Conservation (phyloP, 192 early-diverging fungal species). For the Rhizoclosmatium sp. region DNA sequence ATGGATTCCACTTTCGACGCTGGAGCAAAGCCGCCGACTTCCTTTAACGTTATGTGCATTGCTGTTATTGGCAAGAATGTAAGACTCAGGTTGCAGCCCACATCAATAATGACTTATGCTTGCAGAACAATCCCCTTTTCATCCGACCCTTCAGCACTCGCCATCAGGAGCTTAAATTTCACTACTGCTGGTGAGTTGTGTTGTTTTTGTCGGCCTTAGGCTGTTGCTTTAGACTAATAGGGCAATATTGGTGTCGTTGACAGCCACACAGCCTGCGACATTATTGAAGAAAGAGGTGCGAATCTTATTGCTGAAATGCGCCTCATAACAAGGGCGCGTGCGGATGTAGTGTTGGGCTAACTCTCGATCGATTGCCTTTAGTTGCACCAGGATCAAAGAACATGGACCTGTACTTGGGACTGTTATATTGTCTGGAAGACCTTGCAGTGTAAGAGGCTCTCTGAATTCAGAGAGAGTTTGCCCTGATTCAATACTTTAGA, state of each 20-base stretch:
- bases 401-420: slow-evolving; percentile 85
- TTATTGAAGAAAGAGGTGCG: slow-evolving; percentile 85
- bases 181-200: slow-evolving; percentile 68
- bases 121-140: slow-evolving; percentile 86
- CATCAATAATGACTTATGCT: neutral
- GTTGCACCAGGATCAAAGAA: slow-evolving; percentile 67
- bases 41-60: slow-evolving; percentile 47
- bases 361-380: slow-evolving; percentile 23
- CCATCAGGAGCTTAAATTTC: slow-evolving; percentile 85
- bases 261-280: slow-evolving; percentile 85
- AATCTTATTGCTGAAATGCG: neutral
- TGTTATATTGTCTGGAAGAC: slow-evolving; percentile 89
- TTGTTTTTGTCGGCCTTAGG: neutral
- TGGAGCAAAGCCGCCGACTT: slow-evolving; percentile 26
- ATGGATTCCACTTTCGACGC: slow-evolving; percentile 7
- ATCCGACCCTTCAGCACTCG: slow-evolving; percentile 78
- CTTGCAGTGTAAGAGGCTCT: slow-evolving; percentile 72
- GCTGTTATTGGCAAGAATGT: slow-evolving; percentile 54
- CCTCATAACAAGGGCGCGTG: neutral
- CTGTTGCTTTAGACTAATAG: neutral
- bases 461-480: neutral
- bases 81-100: neutral
- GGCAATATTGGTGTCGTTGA: neutral
- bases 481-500: slow-evolving; percentile 35
- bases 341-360: no score